Base-by-base conservation (phyloP, 2,329 filamentous ascomycete genomes). In the Sporothrix pseudoabietina region DNA sequence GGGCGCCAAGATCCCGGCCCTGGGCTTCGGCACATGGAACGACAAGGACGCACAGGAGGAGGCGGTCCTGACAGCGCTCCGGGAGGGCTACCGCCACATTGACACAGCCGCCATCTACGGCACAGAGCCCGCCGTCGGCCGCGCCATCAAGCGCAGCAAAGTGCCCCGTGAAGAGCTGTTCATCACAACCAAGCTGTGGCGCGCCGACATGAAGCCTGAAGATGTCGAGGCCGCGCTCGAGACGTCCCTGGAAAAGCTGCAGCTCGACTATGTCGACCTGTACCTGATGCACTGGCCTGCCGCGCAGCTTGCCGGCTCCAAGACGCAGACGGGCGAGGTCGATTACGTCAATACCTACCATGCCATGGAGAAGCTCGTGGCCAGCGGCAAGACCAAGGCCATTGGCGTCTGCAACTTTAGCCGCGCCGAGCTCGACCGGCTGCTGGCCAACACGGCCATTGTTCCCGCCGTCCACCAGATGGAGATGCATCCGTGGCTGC, bases 181-280 rank as follows among this genome's bases (percentile, higher is more conserved):
- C 92, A 93, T 83, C 89, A 82, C 75, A 82, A 84, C 85, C 72
- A 92, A 91, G 73, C 90, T 92, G 79, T 85, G 85, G 73, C 88
- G 90, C 71, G 89, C 91, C 0, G 91, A 89, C 14, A 82, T 85
- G 76, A 90, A 91, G 74, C 85, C 90, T 69, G 83, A 88, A 66
- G 78, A 85, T 87, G 76, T 86, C 85, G 0, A 85, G 89, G 77
- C 87, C 4, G 89, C 77, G 90, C 92, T 69, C 89, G 89, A 61
- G 83, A 92, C 71, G 85, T 89, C 79, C 55, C 68, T 70, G 89
- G 89, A 61, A 83, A 92, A 72, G 86, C 89, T 79, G 71, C 71
- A 32, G 65, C 69, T 72, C 86, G 74, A 52, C 44, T 75, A 75
- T 63, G 73, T 75, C 35, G 73, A 75, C 52, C 65, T 75, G 19